Conservation (phyloP, 1,284 basidiomycete genomes). For the Tilletia walkeri region DNA sequence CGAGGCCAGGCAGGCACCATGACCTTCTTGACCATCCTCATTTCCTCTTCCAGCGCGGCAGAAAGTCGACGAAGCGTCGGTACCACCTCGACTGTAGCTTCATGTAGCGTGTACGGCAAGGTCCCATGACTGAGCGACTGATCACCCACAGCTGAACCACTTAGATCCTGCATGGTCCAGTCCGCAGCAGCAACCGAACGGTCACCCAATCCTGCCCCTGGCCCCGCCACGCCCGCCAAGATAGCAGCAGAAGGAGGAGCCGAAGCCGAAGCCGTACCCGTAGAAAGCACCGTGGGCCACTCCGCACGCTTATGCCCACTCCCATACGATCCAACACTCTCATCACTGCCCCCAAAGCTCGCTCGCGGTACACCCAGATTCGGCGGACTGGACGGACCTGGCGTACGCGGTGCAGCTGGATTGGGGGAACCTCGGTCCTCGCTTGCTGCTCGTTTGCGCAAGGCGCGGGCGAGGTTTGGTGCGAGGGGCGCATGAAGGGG, state of each 20-base stretch:
- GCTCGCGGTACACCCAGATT: background rate
- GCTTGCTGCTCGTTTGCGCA: background rate
- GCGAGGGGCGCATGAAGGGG: slow-evolving; percentile 1
- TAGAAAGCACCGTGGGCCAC: background rate
- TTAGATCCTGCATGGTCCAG: slow-evolving; percentile 8
- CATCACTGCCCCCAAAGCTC: background rate
- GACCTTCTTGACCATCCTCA: background rate
- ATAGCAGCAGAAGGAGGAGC: background rate
- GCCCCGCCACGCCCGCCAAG: background rate
- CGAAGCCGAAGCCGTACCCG: too few species aligned
- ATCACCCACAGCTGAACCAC: background rate
- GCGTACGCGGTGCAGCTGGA: too few species aligned
- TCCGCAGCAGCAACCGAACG: background rate
- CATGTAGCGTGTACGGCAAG: background rate
- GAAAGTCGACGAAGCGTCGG: background rate
- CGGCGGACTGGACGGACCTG: background rate
- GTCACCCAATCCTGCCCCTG: background rate
- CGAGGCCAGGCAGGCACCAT: slow-evolving; percentile 6
- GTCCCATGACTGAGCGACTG: slow-evolving; percentile 6
- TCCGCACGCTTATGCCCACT: slow-evolving; percentile 9
- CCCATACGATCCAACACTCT: background rate
- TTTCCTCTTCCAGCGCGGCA: background rate
- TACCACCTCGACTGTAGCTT: background rate
- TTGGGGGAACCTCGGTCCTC: background rate
- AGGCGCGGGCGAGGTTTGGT: background rate